phyloP scores from a whole-genome alignment of 805 yeast genomes.

The Candida dajiaensis region DNA sequence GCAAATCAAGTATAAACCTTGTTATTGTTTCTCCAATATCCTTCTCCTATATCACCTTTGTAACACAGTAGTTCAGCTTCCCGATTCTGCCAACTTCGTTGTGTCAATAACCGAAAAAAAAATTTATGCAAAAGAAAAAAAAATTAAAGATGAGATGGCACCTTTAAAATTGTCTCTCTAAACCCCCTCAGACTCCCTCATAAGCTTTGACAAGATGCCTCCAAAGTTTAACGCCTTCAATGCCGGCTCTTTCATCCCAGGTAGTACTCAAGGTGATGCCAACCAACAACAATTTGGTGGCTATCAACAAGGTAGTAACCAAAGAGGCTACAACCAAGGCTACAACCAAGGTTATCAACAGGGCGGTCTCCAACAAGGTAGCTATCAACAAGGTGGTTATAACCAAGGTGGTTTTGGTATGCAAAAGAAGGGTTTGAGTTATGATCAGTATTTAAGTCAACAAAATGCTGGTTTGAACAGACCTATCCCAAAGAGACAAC shows the following conservation, averaged over 20 bases:
- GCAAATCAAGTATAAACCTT: too few species aligned
- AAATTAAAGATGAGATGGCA: background rate
- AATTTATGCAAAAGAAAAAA: background rate
- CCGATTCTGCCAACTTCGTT: background rate
- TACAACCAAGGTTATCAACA: too few species aligned
- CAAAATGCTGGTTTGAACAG: conserved; percentile 9
- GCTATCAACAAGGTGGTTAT: conserved; percentile 4
- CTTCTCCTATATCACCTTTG: too few species aligned
- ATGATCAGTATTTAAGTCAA: conserved; percentile 20
- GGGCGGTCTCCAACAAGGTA: conserved; percentile 5
- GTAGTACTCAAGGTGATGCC: conserved; percentile 5
- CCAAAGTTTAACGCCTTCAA: conserved; percentile 34
- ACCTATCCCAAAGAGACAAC: conserved; percentile 1
- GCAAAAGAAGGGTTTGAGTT: conserved; percentile 21
- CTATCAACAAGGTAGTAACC: conserved; percentile 5
- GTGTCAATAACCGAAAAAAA: background rate
- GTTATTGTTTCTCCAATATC: too few species aligned
- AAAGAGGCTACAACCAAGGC: conserved; percentile 1
- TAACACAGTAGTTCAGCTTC: too few species aligned
- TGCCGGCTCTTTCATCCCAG: conserved; percentile 28
- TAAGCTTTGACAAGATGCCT: conserved; percentile 24
- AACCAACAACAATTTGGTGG: conserved; percentile 5
- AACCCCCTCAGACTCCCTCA: background rate
- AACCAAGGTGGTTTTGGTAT: conserved; percentile 7
- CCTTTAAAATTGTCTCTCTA: background rate